These are phyloP conservation scores for Aotearoamyces nothofagi DNA, from an alignment of 2,329 filamentous ascomycete genomes.

Conservation along the genomic window DNA sequence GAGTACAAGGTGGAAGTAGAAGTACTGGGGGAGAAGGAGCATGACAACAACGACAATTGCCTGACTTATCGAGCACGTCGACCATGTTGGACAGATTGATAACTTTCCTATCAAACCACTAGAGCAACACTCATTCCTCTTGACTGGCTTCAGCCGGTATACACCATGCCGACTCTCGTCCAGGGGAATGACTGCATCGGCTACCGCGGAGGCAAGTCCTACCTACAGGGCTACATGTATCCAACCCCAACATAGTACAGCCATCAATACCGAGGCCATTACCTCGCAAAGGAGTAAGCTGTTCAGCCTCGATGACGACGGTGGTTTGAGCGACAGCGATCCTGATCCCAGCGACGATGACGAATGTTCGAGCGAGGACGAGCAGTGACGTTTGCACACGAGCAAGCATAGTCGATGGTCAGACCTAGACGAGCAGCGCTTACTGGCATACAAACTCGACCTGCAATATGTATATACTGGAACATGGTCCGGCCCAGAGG, in stretches of 20 bases:
- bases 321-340: constrained; percentile 7
- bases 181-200: neutral
- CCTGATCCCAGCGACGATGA: constrained; percentile 2
- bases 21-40: too few relatives aligned
- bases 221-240: constrained; percentile 2
- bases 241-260: constrained; percentile 6
- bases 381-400: constrained; percentile 1
- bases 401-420: constrained; percentile 4
- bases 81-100: too few relatives aligned
- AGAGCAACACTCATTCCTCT: too few relatives aligned
- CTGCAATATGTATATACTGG: constrained; percentile 1
- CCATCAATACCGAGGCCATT: constrained; percentile 6
- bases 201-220: neutral
- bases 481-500: constrained; percentile 1
- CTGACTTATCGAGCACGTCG: too few relatives aligned
- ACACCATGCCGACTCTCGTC: neutral
- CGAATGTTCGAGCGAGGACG: constrained; percentile 2
- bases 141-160: too few relatives aligned
- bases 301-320: constrained; percentile 6
- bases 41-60: too few relatives aligned
- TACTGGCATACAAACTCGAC: constrained; percentile 1
- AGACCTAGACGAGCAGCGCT: constrained; percentile 3
- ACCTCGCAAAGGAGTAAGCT: constrained; percentile 6
- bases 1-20: too few relatives aligned
- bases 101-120: too few relatives aligned